phyloP scores from a whole-genome alignment of 2,329 filamentous ascomycete genomes.

The Botrytis aclada region DNA sequence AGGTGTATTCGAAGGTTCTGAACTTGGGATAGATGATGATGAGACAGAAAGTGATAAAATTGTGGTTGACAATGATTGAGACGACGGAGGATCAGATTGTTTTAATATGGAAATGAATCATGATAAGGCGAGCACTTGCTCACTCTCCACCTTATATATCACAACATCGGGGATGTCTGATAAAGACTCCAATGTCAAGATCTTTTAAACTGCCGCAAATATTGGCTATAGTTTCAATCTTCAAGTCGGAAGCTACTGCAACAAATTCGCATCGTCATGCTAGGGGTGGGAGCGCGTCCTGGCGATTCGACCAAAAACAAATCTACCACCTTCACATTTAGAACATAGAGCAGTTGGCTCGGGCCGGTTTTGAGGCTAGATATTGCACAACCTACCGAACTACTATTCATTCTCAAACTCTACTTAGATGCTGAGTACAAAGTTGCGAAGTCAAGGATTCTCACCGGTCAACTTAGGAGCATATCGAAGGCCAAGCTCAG shows the following conservation, averaged over 20 bases:
- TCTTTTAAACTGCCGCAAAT: neutral
- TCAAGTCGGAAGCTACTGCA: neutral
- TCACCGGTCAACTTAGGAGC: neutral
- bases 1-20: neutral
- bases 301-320: neutral
- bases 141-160: neutral
- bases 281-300: neutral
- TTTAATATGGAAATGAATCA: neutral
- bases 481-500: neutral
- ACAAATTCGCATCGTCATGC: neutral
- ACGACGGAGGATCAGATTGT: neutral
- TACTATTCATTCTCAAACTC: neutral
- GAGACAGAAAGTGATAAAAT: neutral
- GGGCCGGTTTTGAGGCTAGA: neutral
- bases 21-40: neutral
- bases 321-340: neutral
- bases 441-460: neutral
- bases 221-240: neutral
- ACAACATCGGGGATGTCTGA: neutral
- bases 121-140: neutral
- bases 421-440: neutral
- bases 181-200: neutral
- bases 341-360: neutral
- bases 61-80: neutral
- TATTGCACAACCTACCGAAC: neutral